Percentiles rank a stretch among this genome's conserved stretches.
phyloP scores from a whole-genome alignment of 2,329 filamentous ascomycete species.

The Apiospora aurea region DNA sequence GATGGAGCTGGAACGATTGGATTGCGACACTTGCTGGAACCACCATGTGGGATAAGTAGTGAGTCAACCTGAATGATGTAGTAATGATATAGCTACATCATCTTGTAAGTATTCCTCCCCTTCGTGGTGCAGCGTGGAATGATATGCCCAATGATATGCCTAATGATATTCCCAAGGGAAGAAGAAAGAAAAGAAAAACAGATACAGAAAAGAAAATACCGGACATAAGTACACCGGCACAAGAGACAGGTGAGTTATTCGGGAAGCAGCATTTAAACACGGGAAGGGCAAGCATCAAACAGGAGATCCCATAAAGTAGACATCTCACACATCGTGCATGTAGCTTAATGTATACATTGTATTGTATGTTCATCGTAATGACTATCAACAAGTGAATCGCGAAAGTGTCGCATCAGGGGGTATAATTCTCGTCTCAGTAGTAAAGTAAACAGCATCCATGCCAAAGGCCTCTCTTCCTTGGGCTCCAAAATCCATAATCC shows the following conservation, averaged over 20 bases:
- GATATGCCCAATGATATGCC: no score
- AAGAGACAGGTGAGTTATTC: neutral
- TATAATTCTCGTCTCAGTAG: neutral
- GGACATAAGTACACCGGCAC: neutral
- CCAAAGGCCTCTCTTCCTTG: neutral
- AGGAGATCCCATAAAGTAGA: neutral
- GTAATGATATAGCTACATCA: neutral
- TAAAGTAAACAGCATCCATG: neutral
- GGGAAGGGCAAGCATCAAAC: no score
- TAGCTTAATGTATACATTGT: neutral
- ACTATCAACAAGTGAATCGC: neutral
- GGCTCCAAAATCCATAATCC: neutral
- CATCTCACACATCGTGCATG: neutral
- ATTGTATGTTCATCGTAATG: neutral
- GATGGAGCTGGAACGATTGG: neutral
- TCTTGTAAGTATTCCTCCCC: neutral
- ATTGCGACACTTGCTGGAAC: neutral
- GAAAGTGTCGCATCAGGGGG: neutral
- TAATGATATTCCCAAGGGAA: no score
- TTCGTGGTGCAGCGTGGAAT: neutral
- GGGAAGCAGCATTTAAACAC: neutral
- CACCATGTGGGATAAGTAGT: neutral
- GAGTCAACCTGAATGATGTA: neutral
- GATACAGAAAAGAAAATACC: no score
- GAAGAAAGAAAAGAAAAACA: no score